phyloP scores from a whole-genome alignment of 164 flowering plant genomes.

The Vitis cinerea region DNA sequence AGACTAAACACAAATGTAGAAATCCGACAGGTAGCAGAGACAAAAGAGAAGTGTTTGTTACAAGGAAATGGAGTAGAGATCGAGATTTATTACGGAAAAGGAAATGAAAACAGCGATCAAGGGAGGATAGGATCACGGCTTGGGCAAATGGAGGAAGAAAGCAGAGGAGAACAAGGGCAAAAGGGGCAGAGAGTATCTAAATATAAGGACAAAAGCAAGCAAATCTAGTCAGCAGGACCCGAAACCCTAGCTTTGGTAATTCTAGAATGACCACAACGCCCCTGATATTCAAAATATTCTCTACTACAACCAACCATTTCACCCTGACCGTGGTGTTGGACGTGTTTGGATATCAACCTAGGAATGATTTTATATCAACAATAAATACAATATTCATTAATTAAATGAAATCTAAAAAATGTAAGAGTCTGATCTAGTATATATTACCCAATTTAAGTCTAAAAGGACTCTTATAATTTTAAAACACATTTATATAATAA shows the following conservation, averaged over 20 bases:
- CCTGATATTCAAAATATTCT: neutral
- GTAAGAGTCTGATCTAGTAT: too few species aligned
- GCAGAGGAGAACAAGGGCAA: neutral
- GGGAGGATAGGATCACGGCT: neutral
- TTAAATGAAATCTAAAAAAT: too few species aligned
- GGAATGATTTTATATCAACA: too few species aligned
- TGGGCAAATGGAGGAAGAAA: slow-evolving; percentile 4
- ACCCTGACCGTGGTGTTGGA: neutral
- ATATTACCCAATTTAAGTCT: too few species aligned
- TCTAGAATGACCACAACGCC: neutral
- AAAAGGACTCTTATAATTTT: too few species aligned
- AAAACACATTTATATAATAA: too few species aligned
- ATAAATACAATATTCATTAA: too few species aligned
- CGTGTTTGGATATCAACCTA: neutral
- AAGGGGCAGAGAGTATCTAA: neutral
- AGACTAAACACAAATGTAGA: too few species aligned
- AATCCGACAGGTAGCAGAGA: too few species aligned
- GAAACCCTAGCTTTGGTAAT: slow-evolving; percentile 2
- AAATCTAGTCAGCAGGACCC: slow-evolving; percentile 8
- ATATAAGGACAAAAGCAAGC: neutral
- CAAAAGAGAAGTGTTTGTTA: too few species aligned
- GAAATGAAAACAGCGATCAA: neutral
- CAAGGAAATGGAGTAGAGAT: neutral
- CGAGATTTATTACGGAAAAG: neutral
- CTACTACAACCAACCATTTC: too few species aligned